These are phyloP conservation scores for Candida caryicola DNA, from an alignment of 805 yeast genomes.

Conservation along the genomic window DNA sequence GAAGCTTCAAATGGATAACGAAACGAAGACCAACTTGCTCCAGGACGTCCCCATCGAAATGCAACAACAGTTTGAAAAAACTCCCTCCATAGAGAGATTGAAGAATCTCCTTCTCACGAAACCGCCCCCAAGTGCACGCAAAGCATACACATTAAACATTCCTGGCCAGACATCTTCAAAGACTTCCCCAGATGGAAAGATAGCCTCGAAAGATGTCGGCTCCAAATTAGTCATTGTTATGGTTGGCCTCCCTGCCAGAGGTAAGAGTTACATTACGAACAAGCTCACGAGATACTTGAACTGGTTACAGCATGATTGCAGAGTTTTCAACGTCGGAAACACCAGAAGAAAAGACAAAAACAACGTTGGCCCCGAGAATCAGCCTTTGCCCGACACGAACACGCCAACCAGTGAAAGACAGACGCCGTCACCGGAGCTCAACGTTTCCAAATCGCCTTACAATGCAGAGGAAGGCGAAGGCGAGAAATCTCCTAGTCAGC, in stretches of 20 bases:
- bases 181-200: constrained; percentile 71
- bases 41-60: constrained; percentile 34
- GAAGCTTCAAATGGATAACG: constrained; percentile 6
- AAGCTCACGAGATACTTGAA: constrained; percentile 86
- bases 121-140: constrained; percentile 42
- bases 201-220: constrained; percentile 66
- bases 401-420: constrained; percentile 32
- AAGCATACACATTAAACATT: constrained; percentile 83
- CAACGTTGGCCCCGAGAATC: constrained; percentile 64
- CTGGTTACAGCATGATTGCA: constrained; percentile 89
- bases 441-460: constrained; percentile 12
- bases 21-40: constrained; percentile 14
- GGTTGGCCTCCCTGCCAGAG: constrained; percentile 96
- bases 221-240: constrained; percentile 87
- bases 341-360: constrained; percentile 76
- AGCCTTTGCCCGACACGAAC: constrained; percentile 50
- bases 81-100: constrained; percentile 40
- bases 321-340: constrained; percentile 93
- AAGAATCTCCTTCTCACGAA: constrained; percentile 34
- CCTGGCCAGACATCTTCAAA: constrained; percentile 88
- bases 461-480: constrained; percentile 17
- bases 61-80: constrained; percentile 37
- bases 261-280: constrained; percentile 90
- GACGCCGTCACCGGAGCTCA: constrained; percentile 15
- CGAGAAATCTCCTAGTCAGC: constrained; percentile 27